Evolutionary conservation across 2,329 filamentous ascomycete genomes (phyloP).

Genomic region (Verticillium isaacii): DNA sequence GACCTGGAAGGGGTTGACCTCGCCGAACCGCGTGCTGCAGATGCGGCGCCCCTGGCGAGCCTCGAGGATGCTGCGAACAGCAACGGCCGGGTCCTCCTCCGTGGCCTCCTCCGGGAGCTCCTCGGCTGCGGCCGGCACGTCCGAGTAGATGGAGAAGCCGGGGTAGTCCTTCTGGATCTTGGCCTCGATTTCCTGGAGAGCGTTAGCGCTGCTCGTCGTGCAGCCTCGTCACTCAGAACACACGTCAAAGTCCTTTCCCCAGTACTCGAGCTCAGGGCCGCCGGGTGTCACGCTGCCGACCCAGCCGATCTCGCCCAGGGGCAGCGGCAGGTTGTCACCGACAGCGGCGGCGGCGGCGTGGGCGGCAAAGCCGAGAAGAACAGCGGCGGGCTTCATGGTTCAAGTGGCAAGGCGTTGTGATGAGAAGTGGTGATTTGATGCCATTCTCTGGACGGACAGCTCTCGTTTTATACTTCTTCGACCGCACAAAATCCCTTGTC

Average conservation of each 20-base stretch:
- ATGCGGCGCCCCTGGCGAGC: background rate
- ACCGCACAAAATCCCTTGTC: too few species aligned
- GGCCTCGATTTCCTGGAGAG: background rate
- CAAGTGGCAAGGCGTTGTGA: too few species aligned
- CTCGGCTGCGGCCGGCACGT: background rate
- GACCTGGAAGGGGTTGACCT: background rate
- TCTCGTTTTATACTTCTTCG: background rate
- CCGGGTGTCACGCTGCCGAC: background rate
- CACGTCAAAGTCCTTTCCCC: conserved; percentile 1
- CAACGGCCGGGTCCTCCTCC: background rate
- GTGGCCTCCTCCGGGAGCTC: background rate
- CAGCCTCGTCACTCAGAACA: background rate
- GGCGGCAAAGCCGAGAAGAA: background rate
- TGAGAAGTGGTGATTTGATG: background rate
- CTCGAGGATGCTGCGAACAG: background rate
- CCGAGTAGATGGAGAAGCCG: background rate
- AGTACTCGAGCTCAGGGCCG: conserved; percentile 1
- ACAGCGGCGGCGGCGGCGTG: background rate
- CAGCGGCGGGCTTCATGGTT: background rate
- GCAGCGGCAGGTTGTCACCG: background rate
- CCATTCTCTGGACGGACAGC: background rate
- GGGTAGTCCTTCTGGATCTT: conserved; percentile 1
- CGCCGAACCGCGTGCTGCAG: background rate
- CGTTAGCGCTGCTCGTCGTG: background rate
- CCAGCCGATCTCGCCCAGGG: conserved; percentile 3